Evolutionary conservation across 108 stramenopile genomes (phyloP), one percentile per base, ranked within the genome.

Genomic region (Seminavis robusta): DNA sequence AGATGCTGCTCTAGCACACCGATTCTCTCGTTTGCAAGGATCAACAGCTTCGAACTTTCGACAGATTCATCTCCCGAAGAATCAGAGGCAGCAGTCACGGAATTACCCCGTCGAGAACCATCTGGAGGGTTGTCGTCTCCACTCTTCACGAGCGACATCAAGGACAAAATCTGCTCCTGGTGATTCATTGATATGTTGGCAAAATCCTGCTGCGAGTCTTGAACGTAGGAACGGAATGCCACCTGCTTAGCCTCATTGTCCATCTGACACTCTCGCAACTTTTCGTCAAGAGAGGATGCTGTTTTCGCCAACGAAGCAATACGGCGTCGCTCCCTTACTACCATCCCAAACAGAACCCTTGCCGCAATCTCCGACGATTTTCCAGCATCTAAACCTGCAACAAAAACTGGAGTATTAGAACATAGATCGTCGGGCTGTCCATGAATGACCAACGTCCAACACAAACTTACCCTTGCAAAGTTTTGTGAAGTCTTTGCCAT

Each of bases 291-390:
- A 16, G 46, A 29, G 6, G 78, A 78, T 10, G 83, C 83, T 6
- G 78, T 69, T 41, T 75, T 43, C 1, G 79, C 79, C 33, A 81
- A 38, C 19, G 71, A 29, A 11, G 67, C 59, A 19, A 81, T 73
- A 43, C 84, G 65, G 32, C 78, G 41, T 33, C 80, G 48, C 64
- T 86, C 84, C 33, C 77, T 38, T 10, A 86, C 80, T 1, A 86
- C 72, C 84, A 86, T 86, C 20, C 84, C 84, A 52, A 86, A 86
- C 26, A 86, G 62, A 1, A 76, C 69, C 36, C 53, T 65, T n/a
- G 77, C 58, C 21, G 58, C 71, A 52, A 49, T 9, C 9, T 30
- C 10, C 16, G 51, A 26, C 25, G 13, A 19, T 13, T 8, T 5
- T 9, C 8, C 16, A 8, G 9, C 28, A 29, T 29, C 28, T 7